These are phyloP conservation scores for Rehmannia glutinosa DNA, from an alignment of 257 asterid species.

Conservation along the genomic window DNA sequence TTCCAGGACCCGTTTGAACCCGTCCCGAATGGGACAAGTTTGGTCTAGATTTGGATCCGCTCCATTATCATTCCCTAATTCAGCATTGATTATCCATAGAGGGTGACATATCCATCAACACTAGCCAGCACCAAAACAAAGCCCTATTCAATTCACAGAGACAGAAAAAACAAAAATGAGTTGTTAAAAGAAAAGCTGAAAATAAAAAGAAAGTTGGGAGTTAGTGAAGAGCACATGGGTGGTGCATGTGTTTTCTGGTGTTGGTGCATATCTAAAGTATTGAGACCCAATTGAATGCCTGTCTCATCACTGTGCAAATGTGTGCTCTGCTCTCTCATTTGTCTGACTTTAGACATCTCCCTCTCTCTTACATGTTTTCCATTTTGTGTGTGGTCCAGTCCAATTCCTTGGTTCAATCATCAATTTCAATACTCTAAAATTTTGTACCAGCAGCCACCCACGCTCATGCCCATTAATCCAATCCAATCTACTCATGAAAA, in stretches of 20 bases:
- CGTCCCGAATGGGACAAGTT: too few species aligned
- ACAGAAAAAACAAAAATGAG: not conserved
- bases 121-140: too few species aligned
- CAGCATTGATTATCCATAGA: too few species aligned
- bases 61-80: too few species aligned
- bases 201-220: not conserved
- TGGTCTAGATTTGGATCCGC: too few species aligned
- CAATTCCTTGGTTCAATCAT: constrained; percentile 17
- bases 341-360: constrained; percentile 15
- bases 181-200: not conserved
- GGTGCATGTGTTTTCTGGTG: constrained; percentile 28
- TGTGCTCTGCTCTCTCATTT: constrained; percentile 24
- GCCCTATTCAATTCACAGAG: not conserved
- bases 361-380: not conserved
- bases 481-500: constrained; percentile 27
- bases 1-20: too few species aligned
- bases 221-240: constrained; percentile 27
- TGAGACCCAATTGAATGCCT: constrained; percentile 12
- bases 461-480: too few species aligned
- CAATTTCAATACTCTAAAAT: not conserved
- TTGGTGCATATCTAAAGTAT: constrained; percentile 22
- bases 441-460: constrained; percentile 16
- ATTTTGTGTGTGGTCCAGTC: too few species aligned
- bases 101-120: too few species aligned
- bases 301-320: constrained; percentile 16